Evolutionary conservation across 495 filamentous ascomycete genomes (phyloP).

Genomic region (Xylaria acuta): DNA sequence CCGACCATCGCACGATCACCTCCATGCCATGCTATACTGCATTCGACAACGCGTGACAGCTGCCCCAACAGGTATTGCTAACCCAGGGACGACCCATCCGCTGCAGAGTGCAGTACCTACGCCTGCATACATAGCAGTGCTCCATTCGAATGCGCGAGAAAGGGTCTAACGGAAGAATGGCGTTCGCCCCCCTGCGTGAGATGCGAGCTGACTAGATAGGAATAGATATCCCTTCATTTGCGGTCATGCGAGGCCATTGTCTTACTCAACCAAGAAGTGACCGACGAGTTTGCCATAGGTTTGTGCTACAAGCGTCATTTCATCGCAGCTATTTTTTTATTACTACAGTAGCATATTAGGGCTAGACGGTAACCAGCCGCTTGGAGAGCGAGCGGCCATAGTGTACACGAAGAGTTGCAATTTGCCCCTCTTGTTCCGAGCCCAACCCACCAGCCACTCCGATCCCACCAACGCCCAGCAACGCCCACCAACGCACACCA

Average conservation of each 20-base stretch:
- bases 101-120: constrained; percentile 4
- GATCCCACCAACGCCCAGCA: constrained; percentile 9
- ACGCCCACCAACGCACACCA: constrained; percentile 19
- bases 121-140: background rate
- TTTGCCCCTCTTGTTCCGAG: constrained; percentile 19
- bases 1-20: constrained; percentile 14
- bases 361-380: constrained; percentile 5
- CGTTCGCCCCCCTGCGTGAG: background rate
- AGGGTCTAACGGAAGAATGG: constrained; percentile 12
- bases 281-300: background rate
- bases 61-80: background rate
- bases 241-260: background rate
- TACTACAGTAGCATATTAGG: constrained; percentile 12
- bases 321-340: background rate
- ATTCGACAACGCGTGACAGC: constrained; percentile 21
- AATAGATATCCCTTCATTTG: background rate
- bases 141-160: constrained; percentile 1
- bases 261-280: background rate
- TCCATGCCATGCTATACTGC: constrained; percentile 5
- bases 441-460: constrained; percentile 26
- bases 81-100: background rate
- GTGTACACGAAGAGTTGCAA: constrained; percentile 19
- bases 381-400: background rate
- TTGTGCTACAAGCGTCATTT: background rate
- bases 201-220: constrained; percentile 1